Base-by-base conservation (phyloP, 805 yeast species). In the Ogataea pini region DNA sequence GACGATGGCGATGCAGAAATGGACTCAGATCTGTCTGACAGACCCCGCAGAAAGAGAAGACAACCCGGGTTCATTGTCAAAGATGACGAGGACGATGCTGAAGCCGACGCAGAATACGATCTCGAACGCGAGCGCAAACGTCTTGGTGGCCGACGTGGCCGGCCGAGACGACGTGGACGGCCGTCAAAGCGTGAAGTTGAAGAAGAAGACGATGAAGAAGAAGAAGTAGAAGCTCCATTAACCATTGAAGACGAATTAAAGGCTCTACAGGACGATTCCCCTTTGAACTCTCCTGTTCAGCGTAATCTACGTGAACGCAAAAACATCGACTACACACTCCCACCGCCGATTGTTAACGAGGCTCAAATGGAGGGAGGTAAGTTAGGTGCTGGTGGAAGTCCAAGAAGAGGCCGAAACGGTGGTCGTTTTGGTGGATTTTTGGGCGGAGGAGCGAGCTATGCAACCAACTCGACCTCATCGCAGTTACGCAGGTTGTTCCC, bases 401-500 rank as follows among this genome's bases (percentile, higher is more conserved):
- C 73, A 55, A 42, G 68, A 54, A 51, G 61, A 52, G 48, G 62
- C 33, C 49, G 64, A 46, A 37, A 51, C 55, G 50, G 59, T 55
- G 50, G 59, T 27, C 49, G 67, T 24, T 60, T 46, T 38, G 61
- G 60, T 9, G 58, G 55, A 18, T 38, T 52, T 32, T 18, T 27
- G 16, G 41, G 43, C 7, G 47, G 44, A 50, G 47, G 44, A 53
- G 24, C 31, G 6, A 28, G 31, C 31, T 55, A 49, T 32, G 54
- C 36, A 25, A 54, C 58, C 55, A 6, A 66, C 68, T 12, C 69
- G 62, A 34, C 55, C 22, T 42, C 39, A 34, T 42, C 78, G 37
- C 79, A 76, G 22, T 64, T 86, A 34, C 77, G 90, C 60, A 77
- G 96, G 34, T 70, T 94, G 32, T 91, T 87, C 61, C 96, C 97